Conservation (phyloP, 176 grass and related monocot species). For the Aegilops umbellulata region DNA sequence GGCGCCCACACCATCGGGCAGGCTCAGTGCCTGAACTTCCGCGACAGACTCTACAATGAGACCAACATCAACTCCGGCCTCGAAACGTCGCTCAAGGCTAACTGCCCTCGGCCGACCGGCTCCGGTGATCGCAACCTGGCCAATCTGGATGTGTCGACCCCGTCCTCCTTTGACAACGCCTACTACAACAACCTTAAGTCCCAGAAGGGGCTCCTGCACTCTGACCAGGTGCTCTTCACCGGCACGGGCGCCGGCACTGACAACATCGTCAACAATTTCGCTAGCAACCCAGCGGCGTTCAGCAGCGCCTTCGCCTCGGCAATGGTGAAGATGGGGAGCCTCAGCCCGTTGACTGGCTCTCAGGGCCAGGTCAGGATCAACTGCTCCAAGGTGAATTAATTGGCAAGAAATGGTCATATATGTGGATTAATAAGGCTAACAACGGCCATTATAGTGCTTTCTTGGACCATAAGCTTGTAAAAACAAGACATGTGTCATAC, state of each 20-base stretch:
- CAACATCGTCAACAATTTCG: conserved; percentile 28
- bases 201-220: conserved; percentile 44
- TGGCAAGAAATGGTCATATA: neutral
- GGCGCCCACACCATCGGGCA: conserved; percentile 75
- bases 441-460: neutral
- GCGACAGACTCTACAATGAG: conserved; percentile 65
- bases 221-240: conserved; percentile 48
- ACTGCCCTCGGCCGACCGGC: conserved; percentile 17
- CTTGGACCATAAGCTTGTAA: neutral
- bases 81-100: conserved; percentile 38
- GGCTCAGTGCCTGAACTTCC: conserved; percentile 50
- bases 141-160: conserved; percentile 38
- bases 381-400: conserved; percentile 41
- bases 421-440: conserved; percentile 6
- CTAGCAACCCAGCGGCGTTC: conserved; percentile 8
- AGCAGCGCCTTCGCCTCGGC: conserved; percentile 37
- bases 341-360: conserved; percentile 27
- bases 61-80: conserved; percentile 49
- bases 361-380: conserved; percentile 43
- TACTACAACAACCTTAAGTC: conserved; percentile 48
- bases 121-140: conserved; percentile 37
- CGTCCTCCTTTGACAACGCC: conserved; percentile 33
- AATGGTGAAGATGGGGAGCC: conserved; percentile 52
- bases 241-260: conserved; percentile 30
- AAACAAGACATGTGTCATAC: neutral